Conservation (phyloP, 495 filamentous ascomycete genomes). For the Emericellopsis terricola region DNA sequence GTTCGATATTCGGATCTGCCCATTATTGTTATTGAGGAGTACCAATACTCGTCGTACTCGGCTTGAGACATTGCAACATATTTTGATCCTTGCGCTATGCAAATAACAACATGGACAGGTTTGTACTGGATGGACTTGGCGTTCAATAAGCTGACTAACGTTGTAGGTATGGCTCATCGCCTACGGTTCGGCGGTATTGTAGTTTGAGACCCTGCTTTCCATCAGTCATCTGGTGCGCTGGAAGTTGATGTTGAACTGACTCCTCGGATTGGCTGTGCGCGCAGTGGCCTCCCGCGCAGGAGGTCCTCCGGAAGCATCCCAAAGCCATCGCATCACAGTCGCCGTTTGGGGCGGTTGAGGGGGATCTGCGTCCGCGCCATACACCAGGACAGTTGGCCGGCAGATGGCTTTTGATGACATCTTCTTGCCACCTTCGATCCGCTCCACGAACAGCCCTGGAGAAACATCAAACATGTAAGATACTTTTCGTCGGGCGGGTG, state of each 20-base stretch:
- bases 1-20: too few species aligned
- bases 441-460: slow-evolving; percentile 4
- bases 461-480: slow-evolving; percentile 3
- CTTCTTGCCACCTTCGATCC: not conserved
- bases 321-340: not conserved
- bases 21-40: too few species aligned
- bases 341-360: not conserved
- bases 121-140: too few species aligned
- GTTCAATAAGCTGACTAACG: too few species aligned
- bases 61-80: too few species aligned
- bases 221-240: too few species aligned
- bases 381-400: slow-evolving; percentile 1
- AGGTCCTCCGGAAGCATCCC: not conserved
- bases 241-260: not conserved
- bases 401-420: not conserved
- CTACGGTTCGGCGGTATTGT: not conserved
- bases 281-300: not conserved
- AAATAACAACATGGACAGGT: too few species aligned
- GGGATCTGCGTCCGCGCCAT: not conserved
- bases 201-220: too few species aligned
- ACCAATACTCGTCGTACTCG: too few species aligned
- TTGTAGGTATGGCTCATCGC: too few species aligned
- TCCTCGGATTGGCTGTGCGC: not conserved
- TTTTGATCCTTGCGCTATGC: too few species aligned
- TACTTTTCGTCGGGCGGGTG: not conserved